Percentiles rank a stretch among this genome's conserved stretches.
phyloP scores from a whole-genome alignment of 2,329 filamentous ascomycete species.

The Calonectria pseudoturangicola region DNA sequence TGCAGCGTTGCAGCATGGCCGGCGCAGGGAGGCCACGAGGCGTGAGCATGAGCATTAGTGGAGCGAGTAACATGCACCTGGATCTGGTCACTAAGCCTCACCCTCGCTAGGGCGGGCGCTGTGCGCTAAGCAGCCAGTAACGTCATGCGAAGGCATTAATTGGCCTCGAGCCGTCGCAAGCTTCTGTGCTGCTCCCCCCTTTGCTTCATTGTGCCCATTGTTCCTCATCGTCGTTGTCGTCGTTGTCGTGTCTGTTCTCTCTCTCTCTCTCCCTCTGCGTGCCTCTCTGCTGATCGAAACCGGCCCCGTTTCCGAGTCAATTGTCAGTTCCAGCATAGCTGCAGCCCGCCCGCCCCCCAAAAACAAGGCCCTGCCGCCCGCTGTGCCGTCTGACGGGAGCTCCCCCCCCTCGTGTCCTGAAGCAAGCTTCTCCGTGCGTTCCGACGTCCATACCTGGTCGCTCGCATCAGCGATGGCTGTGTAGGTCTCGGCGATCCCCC shows the following conservation, averaged over 20 bases:
- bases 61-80: constrained; percentile 8
- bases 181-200: neutral
- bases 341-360: neutral
- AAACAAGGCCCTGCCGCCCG: neutral
- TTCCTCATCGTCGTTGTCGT: neutral
- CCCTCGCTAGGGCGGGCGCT: constrained; percentile 22
- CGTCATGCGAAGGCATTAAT: constrained; percentile 6
- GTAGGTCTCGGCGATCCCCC: constrained; percentile 22
- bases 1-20: constrained; percentile 9
- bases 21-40: constrained; percentile 20
- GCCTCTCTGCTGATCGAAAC: constrained; percentile 8
- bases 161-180: constrained; percentile 24
- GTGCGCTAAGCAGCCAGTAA: constrained; percentile 26
- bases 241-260: neutral
- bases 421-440: constrained; percentile 31
- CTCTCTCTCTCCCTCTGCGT: neutral
- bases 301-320: constrained; percentile 15
- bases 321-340: neutral
- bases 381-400: constrained; percentile 18
- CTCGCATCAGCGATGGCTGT: constrained; percentile 38
- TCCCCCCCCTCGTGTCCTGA: neutral
- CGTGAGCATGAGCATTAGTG: constrained; percentile 20
- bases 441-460: constrained; percentile 18
- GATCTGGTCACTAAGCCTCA: constrained; percentile 17
- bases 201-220: neutral